Evolutionary conservation across 2,329 filamentous ascomycete species (phyloP).

Genomic region (Pleoardoris graminearum): DNA sequence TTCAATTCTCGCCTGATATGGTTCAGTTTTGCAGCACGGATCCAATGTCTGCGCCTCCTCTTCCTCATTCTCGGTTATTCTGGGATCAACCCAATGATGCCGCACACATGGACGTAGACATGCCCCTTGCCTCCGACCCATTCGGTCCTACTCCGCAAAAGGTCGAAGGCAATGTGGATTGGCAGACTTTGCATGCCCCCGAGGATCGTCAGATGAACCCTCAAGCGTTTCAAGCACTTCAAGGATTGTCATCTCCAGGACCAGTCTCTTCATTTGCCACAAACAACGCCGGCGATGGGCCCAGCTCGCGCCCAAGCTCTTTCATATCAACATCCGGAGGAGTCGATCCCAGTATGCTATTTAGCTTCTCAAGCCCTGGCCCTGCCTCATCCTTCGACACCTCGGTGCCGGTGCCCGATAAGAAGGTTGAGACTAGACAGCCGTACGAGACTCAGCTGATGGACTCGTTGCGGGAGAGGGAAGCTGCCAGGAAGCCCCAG

Average conservation of each 20-base stretch:
- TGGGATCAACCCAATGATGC: constrained; percentile 41
- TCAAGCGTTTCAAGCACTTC: constrained; percentile 39
- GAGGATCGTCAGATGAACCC: constrained; percentile 35
- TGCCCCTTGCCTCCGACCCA: constrained; percentile 35
- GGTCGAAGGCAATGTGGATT: constrained; percentile 34
- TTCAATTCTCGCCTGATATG: constrained; percentile 62
- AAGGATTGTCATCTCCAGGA: constrained; percentile 31
- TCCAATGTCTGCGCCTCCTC: constrained; percentile 59
- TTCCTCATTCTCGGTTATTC: constrained; percentile 53
- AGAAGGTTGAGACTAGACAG: constrained; percentile 29
- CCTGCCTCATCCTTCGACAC: constrained; percentile 34
- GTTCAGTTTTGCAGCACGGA: constrained; percentile 58
- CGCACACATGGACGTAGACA: constrained; percentile 41
- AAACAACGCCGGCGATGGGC: constrained; percentile 23
- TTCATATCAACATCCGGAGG: constrained; percentile 45
- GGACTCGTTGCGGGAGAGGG: constrained; percentile 42
- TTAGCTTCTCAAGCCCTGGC: constrained; percentile 45
- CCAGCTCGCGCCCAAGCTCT: constrained; percentile 31
- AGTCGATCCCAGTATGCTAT: constrained; percentile 54
- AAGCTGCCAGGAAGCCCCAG: constrained; percentile 34
- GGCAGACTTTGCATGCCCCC: constrained; percentile 39
- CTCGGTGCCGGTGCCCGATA: constrained; percentile 25
- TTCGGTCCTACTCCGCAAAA: constrained; percentile 43
- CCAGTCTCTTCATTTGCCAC: constrained; percentile 28
- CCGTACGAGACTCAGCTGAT: constrained; percentile 46